Evolutionary conservation across 441 rosid genomes (phyloP), one percentile per base, ranked within the genome.

Genomic region (Gossypium davidsonii): DNA sequence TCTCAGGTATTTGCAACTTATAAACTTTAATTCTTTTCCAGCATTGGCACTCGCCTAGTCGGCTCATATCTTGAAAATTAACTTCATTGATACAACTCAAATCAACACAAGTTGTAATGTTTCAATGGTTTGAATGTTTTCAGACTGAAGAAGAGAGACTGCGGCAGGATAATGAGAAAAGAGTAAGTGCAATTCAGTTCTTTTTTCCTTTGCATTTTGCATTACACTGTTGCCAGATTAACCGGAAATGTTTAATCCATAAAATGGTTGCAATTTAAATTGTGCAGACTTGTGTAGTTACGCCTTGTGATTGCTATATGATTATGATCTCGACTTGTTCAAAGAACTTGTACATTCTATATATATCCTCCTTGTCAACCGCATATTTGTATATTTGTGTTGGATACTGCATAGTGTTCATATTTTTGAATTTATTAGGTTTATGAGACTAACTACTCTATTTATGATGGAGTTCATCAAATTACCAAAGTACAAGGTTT

Each of bases 61-160:
- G 62, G 42, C 21, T 12, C 31, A 3, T 56, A 9, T 49, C 4
- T 68, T 18, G 34, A 21, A 44, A 23, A 28, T 1, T 26, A 69
- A 57, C 12, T 53, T 26, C 9, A 65, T 3, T 23, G 34, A 21
- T 21, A 21, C 59, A 28, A 34, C 44, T n/a, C 15, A 8, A 25
- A 67, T 48, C 46, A 39, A 10, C 18, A 51, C 3, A 68, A 26
- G 8, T 28, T 67, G 1, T 42, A 66, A 39, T 67, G 3, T 31
- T 51, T 11, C 20, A 58, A 11, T 74, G 76, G 61, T 70, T 71
- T 75, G 20, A 2, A 15, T 73, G 20, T 78, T 61, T 67, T 8
- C 84, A 95, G 98, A 87, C 85, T 28, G 97, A 92, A 78, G 90
- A 85, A 66, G 98, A 91, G 88, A 90, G 96, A 60, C 72, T 79